Percentiles rank a stretch among this genome's conserved stretches.
Evolutionary conservation across 2,329 filamentous ascomycete genomes (phyloP).

Genomic region (Fusarium floridanum): DNA sequence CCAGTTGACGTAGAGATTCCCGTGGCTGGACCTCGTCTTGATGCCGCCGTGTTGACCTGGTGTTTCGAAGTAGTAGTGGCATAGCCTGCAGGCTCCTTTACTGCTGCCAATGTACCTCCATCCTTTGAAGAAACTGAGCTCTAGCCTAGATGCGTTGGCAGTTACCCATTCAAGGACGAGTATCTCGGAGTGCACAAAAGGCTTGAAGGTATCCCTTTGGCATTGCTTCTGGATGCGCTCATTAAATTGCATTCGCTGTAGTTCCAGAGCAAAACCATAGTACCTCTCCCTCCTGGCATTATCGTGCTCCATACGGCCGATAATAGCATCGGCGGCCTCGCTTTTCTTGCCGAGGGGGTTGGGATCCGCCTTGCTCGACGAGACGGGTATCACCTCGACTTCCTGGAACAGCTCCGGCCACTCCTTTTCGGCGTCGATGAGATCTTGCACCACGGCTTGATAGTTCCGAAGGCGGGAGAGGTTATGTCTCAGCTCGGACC

Average conservation of each 20-base stretch:
- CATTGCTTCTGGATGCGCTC: slow-evolving; percentile 35
- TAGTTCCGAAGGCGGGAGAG: slow-evolving; percentile 46
- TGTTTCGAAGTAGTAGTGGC: slow-evolving; percentile 52
- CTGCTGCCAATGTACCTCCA: slow-evolving; percentile 56
- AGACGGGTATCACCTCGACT: slow-evolving; percentile 43
- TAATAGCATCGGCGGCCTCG: slow-evolving; percentile 35
- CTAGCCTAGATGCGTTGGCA: slow-evolving; percentile 14
- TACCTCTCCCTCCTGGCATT: slow-evolving; percentile 8
- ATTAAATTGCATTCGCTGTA: slow-evolving; percentile 46
- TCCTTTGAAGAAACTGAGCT: slow-evolving; percentile 46
- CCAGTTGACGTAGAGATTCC: slow-evolving; percentile 57
- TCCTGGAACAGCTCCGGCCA: slow-evolving; percentile 52
- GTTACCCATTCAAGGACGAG: slow-evolving; percentile 48
- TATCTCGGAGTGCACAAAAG: slow-evolving; percentile 54
- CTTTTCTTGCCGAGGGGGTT: slow-evolving; percentile 39
- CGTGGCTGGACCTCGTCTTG: slow-evolving; percentile 48
- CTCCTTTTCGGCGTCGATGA: slow-evolving; percentile 34
- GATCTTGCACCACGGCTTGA: slow-evolving; percentile 18
- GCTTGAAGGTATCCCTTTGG: slow-evolving; percentile 30
- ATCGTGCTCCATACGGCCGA: slow-evolving; percentile 39
- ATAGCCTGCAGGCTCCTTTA: slow-evolving; percentile 57
- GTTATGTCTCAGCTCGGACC: slow-evolving; percentile 49
- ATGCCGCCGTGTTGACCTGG: slow-evolving; percentile 37
- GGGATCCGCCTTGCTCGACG: slow-evolving; percentile 37
- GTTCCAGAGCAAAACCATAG: slow-evolving; percentile 14